Conservation (phyloP, 2,329 filamentous ascomycete species). For the Xylaria multiplex region DNA sequence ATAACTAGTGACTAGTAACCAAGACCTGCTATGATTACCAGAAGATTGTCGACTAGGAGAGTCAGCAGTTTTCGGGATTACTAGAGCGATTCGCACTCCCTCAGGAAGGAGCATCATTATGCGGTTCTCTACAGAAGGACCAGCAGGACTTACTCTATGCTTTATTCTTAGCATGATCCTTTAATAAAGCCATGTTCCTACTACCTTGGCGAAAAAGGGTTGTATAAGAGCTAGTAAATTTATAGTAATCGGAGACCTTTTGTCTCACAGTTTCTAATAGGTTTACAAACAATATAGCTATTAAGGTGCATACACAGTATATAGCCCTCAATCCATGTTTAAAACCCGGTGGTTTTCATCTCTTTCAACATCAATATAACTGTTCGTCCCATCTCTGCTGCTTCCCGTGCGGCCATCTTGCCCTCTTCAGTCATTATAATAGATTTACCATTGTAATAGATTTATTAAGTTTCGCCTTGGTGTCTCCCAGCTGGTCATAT, state of each 20-base stretch:
- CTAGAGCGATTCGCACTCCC: background rate
- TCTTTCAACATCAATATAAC: slow-evolving; percentile 4
- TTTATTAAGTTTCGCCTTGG: no score
- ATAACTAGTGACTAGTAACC: background rate
- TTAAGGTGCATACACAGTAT: no score
- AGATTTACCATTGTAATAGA: no score
- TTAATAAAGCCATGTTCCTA: slow-evolving; percentile 13
- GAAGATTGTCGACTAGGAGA: background rate
- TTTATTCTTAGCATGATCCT: slow-evolving; percentile 2
- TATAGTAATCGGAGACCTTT: slow-evolving; percentile 13
- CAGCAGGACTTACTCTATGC: slow-evolving; percentile 4
- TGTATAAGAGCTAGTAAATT: slow-evolving; percentile 14
- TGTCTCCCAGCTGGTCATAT: no score
- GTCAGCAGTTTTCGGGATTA: background rate
- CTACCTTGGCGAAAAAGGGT: slow-evolving; percentile 7
- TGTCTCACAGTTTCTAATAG: slow-evolving; percentile 13
- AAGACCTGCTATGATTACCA: background rate
- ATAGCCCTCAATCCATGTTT: no score
- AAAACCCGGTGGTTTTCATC: background rate
- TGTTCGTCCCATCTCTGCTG: slow-evolving; percentile 10
- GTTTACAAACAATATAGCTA: slow-evolving; percentile 7
- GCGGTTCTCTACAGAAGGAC: background rate
- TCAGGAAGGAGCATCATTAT: background rate
- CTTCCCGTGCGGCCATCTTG: slow-evolving; percentile 2
- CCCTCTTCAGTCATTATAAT: background rate